Evolutionary conservation across 2,329 filamentous ascomycete genomes (phyloP).

Genomic region (Alternaria gansuensis): DNA sequence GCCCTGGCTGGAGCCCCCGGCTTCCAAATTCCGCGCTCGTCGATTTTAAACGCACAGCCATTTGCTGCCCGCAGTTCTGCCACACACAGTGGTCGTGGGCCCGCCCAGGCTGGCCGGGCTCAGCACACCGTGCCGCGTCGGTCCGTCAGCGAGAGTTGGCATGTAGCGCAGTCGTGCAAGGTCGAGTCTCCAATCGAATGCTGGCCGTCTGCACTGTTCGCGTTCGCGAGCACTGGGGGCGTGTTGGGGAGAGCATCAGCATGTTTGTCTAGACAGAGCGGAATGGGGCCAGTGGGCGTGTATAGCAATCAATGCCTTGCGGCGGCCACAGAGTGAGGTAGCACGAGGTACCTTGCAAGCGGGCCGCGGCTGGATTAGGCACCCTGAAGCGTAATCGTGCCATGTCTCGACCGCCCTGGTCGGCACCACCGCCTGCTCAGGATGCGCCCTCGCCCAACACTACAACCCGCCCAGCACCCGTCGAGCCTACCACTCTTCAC

Average conservation of each 20-base stretch:
- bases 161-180: conserved; percentile 28
- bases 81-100: conserved; percentile 43
- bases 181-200: conserved; percentile 10
- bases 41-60: conserved; percentile 47
- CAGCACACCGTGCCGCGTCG: conserved; percentile 31
- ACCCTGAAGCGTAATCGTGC: conserved; percentile 46
- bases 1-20: conserved; percentile 34
- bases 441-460: conserved; percentile 49
- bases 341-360: conserved; percentile 47
- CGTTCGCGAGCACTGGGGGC: conserved; percentile 7
- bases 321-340: conserved; percentile 41
- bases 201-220: conserved; percentile 15
- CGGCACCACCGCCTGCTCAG: conserved; percentile 44
- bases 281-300: conserved; percentile 34
- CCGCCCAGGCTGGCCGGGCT: conserved; percentile 40
- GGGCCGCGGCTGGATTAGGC: conserved; percentile 43
- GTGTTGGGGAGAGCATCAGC: conserved; percentile 4
- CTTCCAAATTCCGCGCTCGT: conserved; percentile 42
- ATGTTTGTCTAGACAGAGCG: conserved; percentile 27
- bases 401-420: conserved; percentile 50
- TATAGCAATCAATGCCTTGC: conserved; percentile 46
- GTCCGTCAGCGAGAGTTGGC: conserved; percentile 37
- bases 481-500: conserved; percentile 19
- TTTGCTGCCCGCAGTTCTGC: conserved; percentile 41
- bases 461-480: conserved; percentile 28